phyloP scores from a whole-genome alignment of 2,329 filamentous ascomycete genomes.

The Colletotrichum truncatum region DNA sequence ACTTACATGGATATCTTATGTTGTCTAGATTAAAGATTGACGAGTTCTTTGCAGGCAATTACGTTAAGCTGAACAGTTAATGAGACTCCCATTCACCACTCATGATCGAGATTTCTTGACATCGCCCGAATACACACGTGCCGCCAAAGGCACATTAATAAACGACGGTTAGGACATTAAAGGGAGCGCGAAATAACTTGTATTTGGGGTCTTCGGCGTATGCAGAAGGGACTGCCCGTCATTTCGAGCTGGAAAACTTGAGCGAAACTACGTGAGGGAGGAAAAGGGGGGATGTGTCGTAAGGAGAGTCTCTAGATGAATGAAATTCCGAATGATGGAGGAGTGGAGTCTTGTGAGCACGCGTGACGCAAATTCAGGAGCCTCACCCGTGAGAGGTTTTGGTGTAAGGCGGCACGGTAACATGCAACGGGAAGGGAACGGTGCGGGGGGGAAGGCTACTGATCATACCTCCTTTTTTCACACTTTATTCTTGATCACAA shows the following conservation, averaged over 20 bases:
- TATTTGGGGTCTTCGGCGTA: conserved; percentile 31
- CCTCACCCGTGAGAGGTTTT: not conserved
- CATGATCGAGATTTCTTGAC: not conserved
- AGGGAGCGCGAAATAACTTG: conserved; percentile 24
- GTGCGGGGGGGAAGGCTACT: not conserved
- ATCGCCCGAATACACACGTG: conserved; percentile 19
- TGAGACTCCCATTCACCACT: conserved; percentile 12
- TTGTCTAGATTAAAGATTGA: conserved; percentile 35
- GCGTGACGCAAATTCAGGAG: not conserved
- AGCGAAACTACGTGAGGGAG: not conserved
- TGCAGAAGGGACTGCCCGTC: conserved; percentile 29
- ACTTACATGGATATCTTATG: not conserved
- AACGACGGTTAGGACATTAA: conserved; percentile 19
- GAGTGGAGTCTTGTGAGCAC: not conserved
- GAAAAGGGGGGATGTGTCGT: not conserved
- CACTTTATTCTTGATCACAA: not conserved
- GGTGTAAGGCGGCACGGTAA: conserved; percentile 1
- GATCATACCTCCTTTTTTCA: conserved; percentile 10
- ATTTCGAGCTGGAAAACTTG: conserved; percentile 25
- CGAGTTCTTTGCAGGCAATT: conserved; percentile 51
- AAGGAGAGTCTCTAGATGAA: not conserved
- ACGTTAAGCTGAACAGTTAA: conserved; percentile 52
- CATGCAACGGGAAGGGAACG: not conserved
- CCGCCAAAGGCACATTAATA: conserved; percentile 18
- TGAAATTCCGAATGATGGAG: not conserved